Evolutionary conservation across 345 rosid genomes (phyloP).

Genomic region (Eucalyptus regnans): DNA sequence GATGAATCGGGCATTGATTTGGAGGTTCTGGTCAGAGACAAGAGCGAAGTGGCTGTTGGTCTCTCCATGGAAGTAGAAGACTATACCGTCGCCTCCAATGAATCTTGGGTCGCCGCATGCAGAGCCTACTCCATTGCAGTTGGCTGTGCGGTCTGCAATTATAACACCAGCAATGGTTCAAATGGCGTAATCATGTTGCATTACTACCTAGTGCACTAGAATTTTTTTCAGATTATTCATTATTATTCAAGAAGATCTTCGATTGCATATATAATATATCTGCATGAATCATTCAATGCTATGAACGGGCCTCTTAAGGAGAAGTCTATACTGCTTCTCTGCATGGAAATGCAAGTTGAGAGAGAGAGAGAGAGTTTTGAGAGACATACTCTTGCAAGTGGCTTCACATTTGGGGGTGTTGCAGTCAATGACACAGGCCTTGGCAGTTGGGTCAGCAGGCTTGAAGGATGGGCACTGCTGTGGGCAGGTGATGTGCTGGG

Average conservation of each 20-base stretch:
- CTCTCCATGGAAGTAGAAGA: constrained; percentile 10
- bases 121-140: constrained; percentile 4
- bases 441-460: constrained; percentile 2
- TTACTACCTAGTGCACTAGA: background rate
- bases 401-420: background rate
- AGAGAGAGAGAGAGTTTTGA: background rate
- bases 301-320: background rate
- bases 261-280: background rate
- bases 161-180: background rate
- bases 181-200: background rate
- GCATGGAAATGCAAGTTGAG: background rate
- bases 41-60: background rate
- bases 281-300: background rate
- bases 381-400: background rate
- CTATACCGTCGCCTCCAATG: constrained; percentile 4
- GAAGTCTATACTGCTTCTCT: background rate
- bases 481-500: background rate
- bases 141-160: background rate
- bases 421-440: background rate
- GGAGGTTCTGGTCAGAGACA: constrained; percentile 1
- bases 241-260: background rate
- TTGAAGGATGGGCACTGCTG: background rate
- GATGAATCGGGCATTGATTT: constrained; percentile 9
- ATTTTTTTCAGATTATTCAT: background rate
- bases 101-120: constrained; percentile 4